Evolutionary conservation across 495 filamentous ascomycete genomes (phyloP), one percentile per base, ranked within the genome.

Genomic region (Aspergillus bridgeri): DNA sequence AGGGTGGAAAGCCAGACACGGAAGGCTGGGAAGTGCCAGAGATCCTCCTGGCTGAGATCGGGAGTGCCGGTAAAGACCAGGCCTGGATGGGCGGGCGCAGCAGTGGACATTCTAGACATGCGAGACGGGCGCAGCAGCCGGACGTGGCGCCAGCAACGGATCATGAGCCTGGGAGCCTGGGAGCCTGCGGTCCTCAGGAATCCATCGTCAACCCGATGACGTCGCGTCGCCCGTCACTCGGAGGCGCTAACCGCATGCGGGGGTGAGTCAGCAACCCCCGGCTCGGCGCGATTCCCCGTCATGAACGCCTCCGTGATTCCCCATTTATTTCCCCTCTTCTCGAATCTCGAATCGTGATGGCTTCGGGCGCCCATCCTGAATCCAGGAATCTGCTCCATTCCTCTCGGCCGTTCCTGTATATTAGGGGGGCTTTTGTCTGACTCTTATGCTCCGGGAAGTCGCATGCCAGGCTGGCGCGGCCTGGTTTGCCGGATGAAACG

Each of bases 21-120:
- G 70, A 92, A 93, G 0, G 89, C 87, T 17, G 81, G 79, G 69
- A 92, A 92, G 13, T 70, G 75, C 18, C 87, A 76, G n/a, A 93
- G 76, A 50, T 86, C 81, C 11, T 86, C 78, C 60, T 83, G 70
- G 4, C 80, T 69, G 18, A 96, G 76, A 43, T 83, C 79, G 2
- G 79, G 64, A 15, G 82, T 38, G 9, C 33, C 33, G 17, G 33
- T 38, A 38, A 38, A 38, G 33, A 13, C 33, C 3, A 38, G 33
- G 33, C 33, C 33, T 13, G 2, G 33, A 38, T 38, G 1, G 33
- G 33, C 8, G 33, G 33, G 33, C 7, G 33, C 33, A 15, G 33
- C 33, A 38, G 33, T 38, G 7, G 33, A 15, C 33, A 38, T 38
- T 9, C 33, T 9, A 13, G 33, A 38, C 2, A 15, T 9, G 0